Evolutionary conservation across 2,329 filamentous ascomycete species (phyloP), one percentile per base, ranked within the genome.

Genomic region (Verticillium tricorpus): DNA sequence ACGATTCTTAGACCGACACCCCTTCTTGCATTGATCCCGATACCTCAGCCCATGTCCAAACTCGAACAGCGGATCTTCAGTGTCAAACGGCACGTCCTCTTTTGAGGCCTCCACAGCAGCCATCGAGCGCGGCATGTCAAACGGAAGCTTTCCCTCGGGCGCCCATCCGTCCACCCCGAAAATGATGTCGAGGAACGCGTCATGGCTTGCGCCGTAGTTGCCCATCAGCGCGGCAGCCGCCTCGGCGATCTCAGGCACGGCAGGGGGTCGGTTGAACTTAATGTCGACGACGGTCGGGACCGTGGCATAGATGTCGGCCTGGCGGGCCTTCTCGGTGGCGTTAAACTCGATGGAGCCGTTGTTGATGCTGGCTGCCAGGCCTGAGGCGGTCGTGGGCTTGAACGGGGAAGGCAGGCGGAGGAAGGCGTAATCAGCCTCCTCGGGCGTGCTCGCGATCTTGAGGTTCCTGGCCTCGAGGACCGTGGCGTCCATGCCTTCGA

Each of bases 101-200:
- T 58, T 63, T 0, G 66, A 63, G 9, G 66, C 72, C 56, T 75
- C 72, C 0, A 80, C 80, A 1, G 79, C 80, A 55, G 69, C 72
- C 64, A 75, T 74, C 6, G 77, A 80, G 12, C 76, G 66, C 0
- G 81, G 80, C 37, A 83, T 60, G 66, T 83, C 80, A 67, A 81
- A 79, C 0, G 78, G 78, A 60, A 80, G 63, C 67, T 71, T 75
- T 0, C 80, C 80, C 61, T 75, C 66, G 0, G 80, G 80, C 14
- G 67, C 66, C 35, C 50, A 60, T 8, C 45, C 50, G 8, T 70
- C 72, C 2, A 72, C 65, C 0, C 70, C 72, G 59, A 81, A 79
- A 0, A 81, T 50, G 1, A 82, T 72, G 63, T 80, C 78, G 4
- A 82, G 60, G 61, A 81, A 78, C 0, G 78, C 78, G 5, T 78